Evolutionary conservation across 352 stramenopile genomes (phyloP).

Genomic region (Phytophthora litchii): DNA sequence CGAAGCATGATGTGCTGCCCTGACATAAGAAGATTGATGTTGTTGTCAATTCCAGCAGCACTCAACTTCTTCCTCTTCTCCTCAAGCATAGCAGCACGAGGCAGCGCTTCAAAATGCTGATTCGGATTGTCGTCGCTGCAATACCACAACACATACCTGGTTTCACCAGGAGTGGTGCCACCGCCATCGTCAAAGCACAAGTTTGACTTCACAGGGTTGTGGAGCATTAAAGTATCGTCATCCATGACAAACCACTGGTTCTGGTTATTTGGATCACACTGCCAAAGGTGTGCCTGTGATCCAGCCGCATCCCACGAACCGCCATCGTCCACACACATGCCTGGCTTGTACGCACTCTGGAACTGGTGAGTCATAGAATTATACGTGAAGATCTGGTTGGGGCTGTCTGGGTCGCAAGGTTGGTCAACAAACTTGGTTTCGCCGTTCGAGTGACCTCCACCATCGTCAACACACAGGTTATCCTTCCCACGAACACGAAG

Average conservation of each 20-base stretch:
- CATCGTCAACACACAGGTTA: slow-evolving; percentile 44
- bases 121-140: slow-evolving; percentile 27
- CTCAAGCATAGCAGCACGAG: slow-evolving; percentile 10
- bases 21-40: slow-evolving; percentile 21
- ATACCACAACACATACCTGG: slow-evolving; percentile 22
- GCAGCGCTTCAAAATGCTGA: slow-evolving; percentile 44
- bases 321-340: slow-evolving; percentile 28
- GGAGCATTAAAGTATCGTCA: slow-evolving; percentile 34
- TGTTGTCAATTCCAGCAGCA: slow-evolving; percentile 23
- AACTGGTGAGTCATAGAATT: slow-evolving; percentile 25
- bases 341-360: slow-evolving; percentile 16
- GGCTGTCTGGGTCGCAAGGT: slow-evolving; percentile 34
- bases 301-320: slow-evolving; percentile 15
- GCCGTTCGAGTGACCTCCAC: slow-evolving; percentile 18
- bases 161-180: slow-evolving; percentile 5
- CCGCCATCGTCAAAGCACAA: slow-evolving; percentile 46
- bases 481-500: slow-evolving; percentile 30
- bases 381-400: slow-evolving; percentile 44
- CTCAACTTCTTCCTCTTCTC: slow-evolving; percentile 21
- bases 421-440: slow-evolving; percentile 25
- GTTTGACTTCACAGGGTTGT: slow-evolving; percentile 33
- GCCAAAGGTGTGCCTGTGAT: slow-evolving; percentile 21
- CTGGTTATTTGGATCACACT: slow-evolving; percentile 27
- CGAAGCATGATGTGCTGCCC: slow-evolving; percentile 25
- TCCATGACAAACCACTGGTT: slow-evolving; percentile 40